These are phyloP conservation scores for Phytopythium aichiense DNA, from an alignment of 352 stramenopile genomes.

Conservation along the genomic window DNA sequence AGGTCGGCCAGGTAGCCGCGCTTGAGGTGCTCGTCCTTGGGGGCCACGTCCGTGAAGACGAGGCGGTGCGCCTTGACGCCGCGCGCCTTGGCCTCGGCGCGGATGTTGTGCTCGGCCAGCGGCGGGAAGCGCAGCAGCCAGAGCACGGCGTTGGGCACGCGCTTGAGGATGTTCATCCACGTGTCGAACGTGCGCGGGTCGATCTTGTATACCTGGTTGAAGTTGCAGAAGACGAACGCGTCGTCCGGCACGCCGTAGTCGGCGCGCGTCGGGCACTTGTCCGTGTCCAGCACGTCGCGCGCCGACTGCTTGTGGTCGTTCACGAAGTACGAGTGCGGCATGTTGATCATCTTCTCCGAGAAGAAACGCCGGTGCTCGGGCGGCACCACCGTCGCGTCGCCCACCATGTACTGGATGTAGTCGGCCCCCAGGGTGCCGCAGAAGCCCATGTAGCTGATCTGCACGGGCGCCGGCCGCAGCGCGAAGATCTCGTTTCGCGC, in stretches of 20 bases:
- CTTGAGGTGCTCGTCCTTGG: constrained; percentile 90
- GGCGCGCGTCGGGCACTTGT: constrained; percentile 68
- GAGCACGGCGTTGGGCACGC: constrained; percentile 88
- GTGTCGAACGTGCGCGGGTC: constrained; percentile 87
- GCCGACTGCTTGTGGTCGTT: constrained; percentile 91
- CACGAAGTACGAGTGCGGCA: constrained; percentile 92
- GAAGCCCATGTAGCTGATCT: constrained; percentile 91
- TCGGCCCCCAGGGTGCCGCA: constrained; percentile 88
- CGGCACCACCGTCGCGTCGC: constrained; percentile 78
- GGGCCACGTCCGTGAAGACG: constrained; percentile 82
- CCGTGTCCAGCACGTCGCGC: constrained; percentile 70
- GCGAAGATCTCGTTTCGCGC: constrained; percentile 92
- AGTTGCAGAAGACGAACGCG: constrained; percentile 94
- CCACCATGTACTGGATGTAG: constrained; percentile 93
- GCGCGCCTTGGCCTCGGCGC: constrained; percentile 64
- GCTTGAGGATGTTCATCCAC: constrained; percentile 93
- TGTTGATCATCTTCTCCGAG: constrained; percentile 88
- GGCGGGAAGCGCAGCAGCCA: constrained; percentile 89
- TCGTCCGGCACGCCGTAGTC: constrained; percentile 90
- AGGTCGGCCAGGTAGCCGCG: constrained; percentile 87
- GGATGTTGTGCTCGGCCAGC: constrained; percentile 83
- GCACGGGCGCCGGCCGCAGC: constrained; percentile 85
- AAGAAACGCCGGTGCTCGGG: constrained; percentile 62
- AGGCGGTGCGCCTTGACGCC: constrained; percentile 68
- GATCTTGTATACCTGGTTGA: constrained; percentile 96